Percentiles rank a stretch among this genome's conserved stretches.
Conservation (phyloP, 768 basidiomycete species). For the Lactarius psammicola region DNA sequence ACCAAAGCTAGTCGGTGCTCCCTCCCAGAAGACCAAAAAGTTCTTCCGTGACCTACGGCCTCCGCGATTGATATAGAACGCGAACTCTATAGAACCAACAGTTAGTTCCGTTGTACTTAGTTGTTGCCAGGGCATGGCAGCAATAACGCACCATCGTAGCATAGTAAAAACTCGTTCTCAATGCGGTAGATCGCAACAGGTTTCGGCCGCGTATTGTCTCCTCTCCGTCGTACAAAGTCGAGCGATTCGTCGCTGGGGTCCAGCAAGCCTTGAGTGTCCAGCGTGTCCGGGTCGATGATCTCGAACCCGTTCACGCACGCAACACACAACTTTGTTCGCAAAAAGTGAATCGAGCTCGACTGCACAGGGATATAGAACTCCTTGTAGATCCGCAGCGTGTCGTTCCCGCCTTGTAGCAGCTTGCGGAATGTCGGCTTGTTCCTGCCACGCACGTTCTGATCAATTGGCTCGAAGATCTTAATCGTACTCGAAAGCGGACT, state of each 20-base stretch:
- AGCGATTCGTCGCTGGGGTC: slow-evolving; percentile 90
- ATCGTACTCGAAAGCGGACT: slow-evolving; percentile 94
- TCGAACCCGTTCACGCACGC: slow-evolving; percentile 98
- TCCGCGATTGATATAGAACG: slow-evolving; percentile 97
- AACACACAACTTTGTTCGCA: slow-evolving; percentile 96
- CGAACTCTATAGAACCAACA: slow-evolving; percentile 69
- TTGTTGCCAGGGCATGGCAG: background rate
- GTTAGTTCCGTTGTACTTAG: background rate
- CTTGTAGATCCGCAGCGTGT: slow-evolving; percentile 92
- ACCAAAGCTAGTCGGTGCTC: slow-evolving; percentile 93
- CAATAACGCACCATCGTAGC: slow-evolving; percentile 82
- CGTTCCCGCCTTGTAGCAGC: slow-evolving; percentile 90
- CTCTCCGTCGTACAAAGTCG: slow-evolving; percentile 89
- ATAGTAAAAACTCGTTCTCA: slow-evolving; percentile 93
- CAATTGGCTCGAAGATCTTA: slow-evolving; percentile 95
- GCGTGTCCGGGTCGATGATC: slow-evolving; percentile 94
- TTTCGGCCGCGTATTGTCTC: slow-evolving; percentile 75
- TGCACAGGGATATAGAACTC: slow-evolving; percentile 99
- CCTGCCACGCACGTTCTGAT: slow-evolving; percentile 75
- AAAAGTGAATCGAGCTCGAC: slow-evolving; percentile 93
- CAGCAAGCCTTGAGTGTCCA: slow-evolving; percentile 94
- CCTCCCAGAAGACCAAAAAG: slow-evolving; percentile 98
- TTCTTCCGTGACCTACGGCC: slow-evolving; percentile 87
- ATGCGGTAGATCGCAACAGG: slow-evolving; percentile 98
- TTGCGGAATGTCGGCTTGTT: slow-evolving; percentile 93